phyloP scores from a whole-genome alignment of 139 green algal genomes.

The Pleodorina starrii region DNA sequence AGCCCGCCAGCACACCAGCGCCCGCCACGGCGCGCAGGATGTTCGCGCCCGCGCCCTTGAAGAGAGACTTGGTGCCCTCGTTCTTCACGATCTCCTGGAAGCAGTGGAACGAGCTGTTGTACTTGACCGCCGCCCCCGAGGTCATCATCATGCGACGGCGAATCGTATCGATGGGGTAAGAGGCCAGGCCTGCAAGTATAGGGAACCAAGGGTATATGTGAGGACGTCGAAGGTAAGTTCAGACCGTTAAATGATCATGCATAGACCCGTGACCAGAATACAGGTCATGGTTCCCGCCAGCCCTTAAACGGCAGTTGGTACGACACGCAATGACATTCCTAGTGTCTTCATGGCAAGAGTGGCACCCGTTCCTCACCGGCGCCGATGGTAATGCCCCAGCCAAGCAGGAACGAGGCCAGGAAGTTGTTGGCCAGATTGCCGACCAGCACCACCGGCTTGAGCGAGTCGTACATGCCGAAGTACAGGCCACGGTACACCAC shows the following conservation, averaged over 20 bases:
- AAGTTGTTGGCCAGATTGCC: conserved; percentile 67
- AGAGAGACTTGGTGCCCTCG: conserved; percentile 96
- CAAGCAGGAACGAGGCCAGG: conserved; percentile 71
- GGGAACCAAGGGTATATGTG: conserved; percentile 14
- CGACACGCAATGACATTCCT: too few species aligned
- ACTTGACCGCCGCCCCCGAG: conserved; percentile 91
- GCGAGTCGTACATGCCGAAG: conserved; percentile 99
- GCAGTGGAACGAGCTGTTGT: conserved; percentile 94
- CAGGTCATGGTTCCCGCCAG: too few species aligned
- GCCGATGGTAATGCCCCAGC: conserved; percentile 74
- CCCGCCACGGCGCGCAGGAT: conserved; percentile 78
- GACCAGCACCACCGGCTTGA: conserved; percentile 90
- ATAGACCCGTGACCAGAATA: too few species aligned
- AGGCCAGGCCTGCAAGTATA: conserved; percentile 80
- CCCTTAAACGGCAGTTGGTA: too few species aligned
- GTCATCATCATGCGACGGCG: conserved; percentile 99
- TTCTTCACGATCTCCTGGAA: conserved; percentile 93
- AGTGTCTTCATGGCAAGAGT: too few species aligned
- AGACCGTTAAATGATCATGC: too few species aligned
- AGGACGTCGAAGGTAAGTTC: too few species aligned
- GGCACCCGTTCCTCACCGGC: too few species aligned
- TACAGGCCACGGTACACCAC: conserved; percentile 99
- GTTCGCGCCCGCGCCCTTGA: conserved; percentile 94
- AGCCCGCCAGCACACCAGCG: conserved; percentile 74
- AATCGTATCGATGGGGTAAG: conserved; percentile 99